Conservation (phyloP, 228 moss, liverwort and hornwort species). For the Sphagnum fallax region DNA sequence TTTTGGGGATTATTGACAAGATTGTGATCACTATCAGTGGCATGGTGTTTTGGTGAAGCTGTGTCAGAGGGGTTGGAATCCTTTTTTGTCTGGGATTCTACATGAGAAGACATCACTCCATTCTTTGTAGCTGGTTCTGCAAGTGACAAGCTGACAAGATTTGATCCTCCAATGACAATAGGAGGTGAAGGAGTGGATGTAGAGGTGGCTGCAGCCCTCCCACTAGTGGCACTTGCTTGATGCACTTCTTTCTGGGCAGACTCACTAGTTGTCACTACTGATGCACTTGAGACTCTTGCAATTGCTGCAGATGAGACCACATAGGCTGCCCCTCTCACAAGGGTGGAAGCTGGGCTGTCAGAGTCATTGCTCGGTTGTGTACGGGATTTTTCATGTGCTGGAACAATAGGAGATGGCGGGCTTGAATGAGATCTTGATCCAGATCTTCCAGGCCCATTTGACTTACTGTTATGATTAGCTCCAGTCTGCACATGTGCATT, state of each 20-base stretch:
- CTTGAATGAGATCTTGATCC: slow-evolving; percentile 13
- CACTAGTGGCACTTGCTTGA: not conserved
- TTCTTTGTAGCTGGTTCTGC: too few relatives aligned
- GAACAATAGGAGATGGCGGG: not conserved
- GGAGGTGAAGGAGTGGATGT: too few relatives aligned
- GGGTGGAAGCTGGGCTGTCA: not conserved
- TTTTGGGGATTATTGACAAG: too few relatives aligned
- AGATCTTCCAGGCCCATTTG: slow-evolving; percentile 17
- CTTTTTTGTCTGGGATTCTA: too few relatives aligned
- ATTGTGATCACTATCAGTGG: too few relatives aligned
- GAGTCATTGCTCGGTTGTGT: not conserved
- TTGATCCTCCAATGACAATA: too few relatives aligned
- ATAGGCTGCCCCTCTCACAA: not conserved
- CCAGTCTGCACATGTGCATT: slow-evolving; percentile 11
- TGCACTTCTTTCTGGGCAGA: not conserved
- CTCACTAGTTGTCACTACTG: not conserved
- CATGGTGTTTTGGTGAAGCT: too few relatives aligned
- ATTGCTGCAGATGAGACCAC: not conserved
- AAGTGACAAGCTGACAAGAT: too few relatives aligned
- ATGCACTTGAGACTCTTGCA: not conserved
- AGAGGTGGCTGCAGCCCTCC: too few relatives aligned
- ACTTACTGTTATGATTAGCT: slow-evolving; percentile 24
- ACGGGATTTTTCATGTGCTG: not conserved
- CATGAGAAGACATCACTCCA: too few relatives aligned
- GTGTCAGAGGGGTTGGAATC: too few relatives aligned